Conservation (phyloP, 2,329 filamentous ascomycete species). For the Fusarium tricinctum region DNA sequence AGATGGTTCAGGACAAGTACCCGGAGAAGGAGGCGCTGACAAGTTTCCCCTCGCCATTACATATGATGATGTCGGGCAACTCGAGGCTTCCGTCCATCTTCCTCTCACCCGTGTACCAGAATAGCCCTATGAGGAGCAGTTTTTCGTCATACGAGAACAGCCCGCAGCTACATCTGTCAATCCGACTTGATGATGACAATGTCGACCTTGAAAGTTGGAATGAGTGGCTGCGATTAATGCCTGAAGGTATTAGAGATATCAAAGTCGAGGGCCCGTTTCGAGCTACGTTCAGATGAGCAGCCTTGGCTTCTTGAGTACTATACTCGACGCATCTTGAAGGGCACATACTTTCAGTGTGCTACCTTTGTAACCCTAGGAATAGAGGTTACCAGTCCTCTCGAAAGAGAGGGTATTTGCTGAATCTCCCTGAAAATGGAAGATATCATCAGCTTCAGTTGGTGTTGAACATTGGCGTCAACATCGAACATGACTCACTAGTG, state of each 20-base stretch:
- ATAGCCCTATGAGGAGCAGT: constrained; percentile 55
- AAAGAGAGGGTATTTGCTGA: constrained; percentile 20
- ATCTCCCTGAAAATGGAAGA: constrained; percentile 38
- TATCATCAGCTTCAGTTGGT: constrained; percentile 14
- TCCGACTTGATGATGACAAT: constrained; percentile 65
- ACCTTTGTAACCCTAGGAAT: constrained; percentile 22
- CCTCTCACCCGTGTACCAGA: constrained; percentile 64
- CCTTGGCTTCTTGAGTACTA: constrained; percentile 1
- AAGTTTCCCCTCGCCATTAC: constrained; percentile 68
- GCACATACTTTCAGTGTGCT: constrained; percentile 5
- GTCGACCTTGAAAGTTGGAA: constrained; percentile 68
- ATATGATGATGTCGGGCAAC: constrained; percentile 69
- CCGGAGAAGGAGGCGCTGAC: constrained; percentile 62
- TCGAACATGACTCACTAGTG: constrained; percentile 9
- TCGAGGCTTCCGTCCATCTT: constrained; percentile 69
- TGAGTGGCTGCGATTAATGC: constrained; percentile 71
- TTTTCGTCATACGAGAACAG: constrained; percentile 60
- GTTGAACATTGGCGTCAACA: not conserved
- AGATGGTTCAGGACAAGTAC: constrained; percentile 64
- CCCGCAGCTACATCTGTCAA: constrained; percentile 64
- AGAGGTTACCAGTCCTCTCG: constrained; percentile 20
- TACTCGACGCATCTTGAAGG: constrained; percentile 13
- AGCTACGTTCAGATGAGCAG: constrained; percentile 46
- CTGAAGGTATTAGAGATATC: constrained; percentile 68
- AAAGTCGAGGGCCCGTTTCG: constrained; percentile 67